Conservation (phyloP, 2,329 filamentous ascomycete species). For the Cadophora malorum region DNA sequence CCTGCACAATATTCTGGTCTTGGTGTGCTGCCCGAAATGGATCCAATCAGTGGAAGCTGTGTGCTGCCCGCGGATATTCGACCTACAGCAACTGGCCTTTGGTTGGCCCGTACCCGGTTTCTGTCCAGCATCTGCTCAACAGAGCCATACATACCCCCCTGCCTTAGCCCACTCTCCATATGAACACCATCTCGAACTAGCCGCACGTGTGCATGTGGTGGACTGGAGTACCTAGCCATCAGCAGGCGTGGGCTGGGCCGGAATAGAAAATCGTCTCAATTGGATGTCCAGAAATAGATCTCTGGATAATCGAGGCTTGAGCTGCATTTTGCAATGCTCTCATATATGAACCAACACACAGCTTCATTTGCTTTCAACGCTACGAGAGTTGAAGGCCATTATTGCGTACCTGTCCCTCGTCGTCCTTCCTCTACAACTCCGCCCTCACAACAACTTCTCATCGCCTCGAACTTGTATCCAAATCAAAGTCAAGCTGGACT, state of each 20-base stretch:
- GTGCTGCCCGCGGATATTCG: slow-evolving; percentile 27
- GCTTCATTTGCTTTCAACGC: slow-evolving; percentile 30
- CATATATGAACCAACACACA: slow-evolving; percentile 43
- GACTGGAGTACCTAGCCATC: slow-evolving; percentile 38
- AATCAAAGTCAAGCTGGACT: slow-evolving; percentile 46
- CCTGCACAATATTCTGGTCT: slow-evolving; percentile 32
- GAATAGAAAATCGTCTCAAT: slow-evolving; percentile 46
- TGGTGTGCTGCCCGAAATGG: slow-evolving; percentile 33
- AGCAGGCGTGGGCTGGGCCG: slow-evolving; percentile 47
- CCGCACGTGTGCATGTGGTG: slow-evolving; percentile 44
- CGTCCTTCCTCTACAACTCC: slow-evolving; percentile 31
- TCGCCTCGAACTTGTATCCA: slow-evolving; percentile 38
- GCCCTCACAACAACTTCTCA: slow-evolving; percentile 36
- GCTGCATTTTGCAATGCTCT: slow-evolving; percentile 35
- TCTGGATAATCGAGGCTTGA: slow-evolving; percentile 44
- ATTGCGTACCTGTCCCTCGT: slow-evolving; percentile 37
- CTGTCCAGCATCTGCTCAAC: slow-evolving; percentile 28
- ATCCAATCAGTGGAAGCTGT: slow-evolving; percentile 25
- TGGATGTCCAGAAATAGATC: slow-evolving; percentile 53
- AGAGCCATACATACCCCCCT: slow-evolving; percentile 28
- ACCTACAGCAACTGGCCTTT: slow-evolving; percentile 21
- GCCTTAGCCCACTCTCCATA: slow-evolving; percentile 24
- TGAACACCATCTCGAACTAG: slow-evolving; percentile 36
- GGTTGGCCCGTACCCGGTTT: slow-evolving; percentile 27
- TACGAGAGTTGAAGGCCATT: slow-evolving; percentile 40